Conservation (phyloP, 768 basidiomycete species). For the Xerocomellus chrysenteron region DNA sequence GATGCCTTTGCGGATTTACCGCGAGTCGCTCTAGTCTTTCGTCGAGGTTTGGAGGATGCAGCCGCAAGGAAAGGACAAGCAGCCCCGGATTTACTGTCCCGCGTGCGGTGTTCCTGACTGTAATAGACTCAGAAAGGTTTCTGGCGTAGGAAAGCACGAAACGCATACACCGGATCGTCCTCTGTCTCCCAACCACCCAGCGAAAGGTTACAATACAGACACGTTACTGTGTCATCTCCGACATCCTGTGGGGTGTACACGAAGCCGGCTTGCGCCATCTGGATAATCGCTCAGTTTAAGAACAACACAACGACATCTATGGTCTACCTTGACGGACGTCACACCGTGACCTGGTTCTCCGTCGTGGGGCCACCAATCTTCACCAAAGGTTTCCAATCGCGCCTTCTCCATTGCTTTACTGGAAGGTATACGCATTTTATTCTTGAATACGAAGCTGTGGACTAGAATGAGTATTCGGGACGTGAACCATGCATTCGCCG, state of each 20-base stretch:
- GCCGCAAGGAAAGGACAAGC: conserved; percentile 45
- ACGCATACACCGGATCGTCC: conserved; percentile 81
- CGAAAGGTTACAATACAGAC: conserved; percentile 78
- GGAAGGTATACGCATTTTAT: conserved; percentile 62
- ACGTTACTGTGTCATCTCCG: conserved; percentile 80
- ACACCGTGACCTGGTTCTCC: conserved; percentile 58
- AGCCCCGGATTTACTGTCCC: conserved; percentile 48
- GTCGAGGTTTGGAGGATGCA: conserved; percentile 22
- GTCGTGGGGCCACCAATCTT: conserved; percentile 82
- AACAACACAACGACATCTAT: neutral
- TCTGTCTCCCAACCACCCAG: conserved; percentile 85
- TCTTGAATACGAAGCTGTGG: conserved; percentile 55
- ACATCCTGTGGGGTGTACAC: conserved; percentile 66
- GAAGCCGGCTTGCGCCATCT: conserved; percentile 90
- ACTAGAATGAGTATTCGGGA: neutral
- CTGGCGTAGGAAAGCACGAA: neutral
- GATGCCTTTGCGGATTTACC: conserved; percentile 21
- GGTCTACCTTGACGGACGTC: conserved; percentile 63
- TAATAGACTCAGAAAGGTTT: conserved; percentile 3
- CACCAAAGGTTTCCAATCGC: conserved; percentile 63
- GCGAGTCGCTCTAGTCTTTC: conserved; percentile 22
- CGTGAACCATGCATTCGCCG: conserved; percentile 16
- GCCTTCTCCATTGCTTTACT: conserved; percentile 71
- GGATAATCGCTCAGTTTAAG: neutral
- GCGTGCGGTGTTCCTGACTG: conserved; percentile 76